phyloP scores from a whole-genome alignment of 257 asterid species.

The Salvia miltiorrhiza region DNA sequence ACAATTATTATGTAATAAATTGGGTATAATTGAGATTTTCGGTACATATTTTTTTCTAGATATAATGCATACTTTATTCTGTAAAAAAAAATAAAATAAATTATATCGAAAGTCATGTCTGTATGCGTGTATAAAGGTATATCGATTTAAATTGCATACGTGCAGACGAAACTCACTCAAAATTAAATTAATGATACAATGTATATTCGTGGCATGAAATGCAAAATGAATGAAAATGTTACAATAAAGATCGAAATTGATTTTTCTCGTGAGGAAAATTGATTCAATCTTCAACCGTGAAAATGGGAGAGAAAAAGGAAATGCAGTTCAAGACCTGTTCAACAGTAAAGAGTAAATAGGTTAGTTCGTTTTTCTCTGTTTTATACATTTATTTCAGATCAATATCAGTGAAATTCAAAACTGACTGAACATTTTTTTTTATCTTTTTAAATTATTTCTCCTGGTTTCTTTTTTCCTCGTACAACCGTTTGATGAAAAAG shows the following conservation, averaged over 20 bases:
- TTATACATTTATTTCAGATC: not conserved
- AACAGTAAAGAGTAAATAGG: slow-evolving; percentile 21
- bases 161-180: too few relatives aligned
- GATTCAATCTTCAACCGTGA: slow-evolving; percentile 9
- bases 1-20: slow-evolving; percentile 13
- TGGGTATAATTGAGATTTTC: not conserved
- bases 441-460: too few relatives aligned
- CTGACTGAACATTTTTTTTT: not conserved
- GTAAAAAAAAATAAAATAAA: too few relatives aligned
- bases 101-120: not conserved
- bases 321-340: slow-evolving; percentile 27
- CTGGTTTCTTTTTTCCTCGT: not conserved
- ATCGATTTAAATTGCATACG: not conserved
- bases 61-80: not conserved
- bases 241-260: not conserved
- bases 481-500: slow-evolving; percentile 17
- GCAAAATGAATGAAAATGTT: not conserved
- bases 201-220: not conserved
- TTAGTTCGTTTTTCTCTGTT: not conserved
- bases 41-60: not conserved
- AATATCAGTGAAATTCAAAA: not conserved
- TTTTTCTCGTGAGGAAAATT: slow-evolving; percentile 3
- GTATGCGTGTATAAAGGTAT: not conserved
- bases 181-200: not conserved
- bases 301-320: slow-evolving; percentile 17